Base-by-base conservation (phyloP, 441 rosid genomes). In the Bruguiera hainesii region DNA sequence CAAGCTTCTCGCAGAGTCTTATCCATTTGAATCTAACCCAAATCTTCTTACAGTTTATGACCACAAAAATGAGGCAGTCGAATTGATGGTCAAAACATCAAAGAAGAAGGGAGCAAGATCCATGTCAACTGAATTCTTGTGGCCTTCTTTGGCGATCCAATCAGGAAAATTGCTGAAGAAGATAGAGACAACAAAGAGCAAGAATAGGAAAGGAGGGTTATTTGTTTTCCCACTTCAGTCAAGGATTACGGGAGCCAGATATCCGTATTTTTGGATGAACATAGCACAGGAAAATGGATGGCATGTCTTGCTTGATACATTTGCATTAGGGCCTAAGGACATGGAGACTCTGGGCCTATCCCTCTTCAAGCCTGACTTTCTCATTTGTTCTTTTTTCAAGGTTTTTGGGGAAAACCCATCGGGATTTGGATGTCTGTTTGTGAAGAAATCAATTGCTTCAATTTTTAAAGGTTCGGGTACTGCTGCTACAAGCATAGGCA, bases 141-240 rank as follows among this genome's bases (percentile, higher is more conserved):
- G 96, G 97, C 96, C 96, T 20, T 76, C 72, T 77, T 76, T 90
- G 35, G 76, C 74, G 70, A 81, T 93, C 57, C 73, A 74, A 0
- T 65, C 86, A 0, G 77, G 74, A 31, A 93, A 87, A 62, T n/a
- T 93, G 78, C 81, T 69, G 83, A 84, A 80, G 71, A 85, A 80
- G 76, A 23, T 90, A 20, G 42, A n/a, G 16, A 75, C 75, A 5
- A 74, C 76, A 5, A 83, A 72, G 66, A 81, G 65, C 46, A 83
- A 81, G 61, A 72, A 39, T 25, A 76, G 65, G 64, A 76, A 42
- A 50, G 81, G 69, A 71, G 98, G 97, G 7, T 76, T 94, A 15
- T 91, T 94, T 66, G 96, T 89, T 61, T 91, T 91, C 69, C 98
- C 98, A 9, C 85, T 89, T 71, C 97, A 91, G 39, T 89, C 97